phyloP scores from a whole-genome alignment of 805 yeast genomes.

The Candida koratica region DNA sequence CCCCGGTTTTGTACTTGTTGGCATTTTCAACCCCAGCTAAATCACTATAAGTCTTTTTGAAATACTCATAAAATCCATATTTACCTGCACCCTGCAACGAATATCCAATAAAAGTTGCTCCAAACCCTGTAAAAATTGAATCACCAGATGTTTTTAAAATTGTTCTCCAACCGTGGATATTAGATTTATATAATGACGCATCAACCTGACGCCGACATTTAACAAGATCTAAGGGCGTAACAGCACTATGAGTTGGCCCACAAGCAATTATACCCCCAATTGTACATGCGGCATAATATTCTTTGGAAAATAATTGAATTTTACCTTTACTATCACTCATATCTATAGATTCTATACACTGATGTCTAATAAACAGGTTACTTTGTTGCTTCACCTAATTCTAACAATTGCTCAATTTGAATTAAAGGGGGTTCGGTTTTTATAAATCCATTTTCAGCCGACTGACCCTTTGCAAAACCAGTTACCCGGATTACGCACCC shows the following conservation, averaged over 20 bases:
- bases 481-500: too few relatives aligned
- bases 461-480: neutral
- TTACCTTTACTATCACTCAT: conserved; percentile 8
- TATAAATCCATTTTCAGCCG: neutral
- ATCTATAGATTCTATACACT: too few relatives aligned
- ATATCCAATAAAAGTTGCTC: conserved; percentile 91
- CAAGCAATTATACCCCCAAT: conserved; percentile 82
- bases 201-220: conserved; percentile 92
- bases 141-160: conserved; percentile 75
- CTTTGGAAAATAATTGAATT: conserved; percentile 53
- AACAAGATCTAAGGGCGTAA: conserved; percentile 90
- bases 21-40: conserved; percentile 62
- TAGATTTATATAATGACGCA: conserved; percentile 66
- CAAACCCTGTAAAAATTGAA: conserved; percentile 81
- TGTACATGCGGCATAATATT: conserved; percentile 71
- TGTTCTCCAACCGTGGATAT: conserved; percentile 74
- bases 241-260: conserved; percentile 94
- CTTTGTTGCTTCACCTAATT: conserved; percentile 26
- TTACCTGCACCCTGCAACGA: conserved; percentile 97
- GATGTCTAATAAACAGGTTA: too few relatives aligned
- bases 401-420: conserved; percentile 2
- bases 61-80: conserved; percentile 90
- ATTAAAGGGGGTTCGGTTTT: neutral
- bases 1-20: conserved; percentile 61
- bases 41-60: conserved; percentile 75